phyloP scores from a whole-genome alignment of 2,329 filamentous ascomycete species.

The Aphanoascus verrucosus region DNA sequence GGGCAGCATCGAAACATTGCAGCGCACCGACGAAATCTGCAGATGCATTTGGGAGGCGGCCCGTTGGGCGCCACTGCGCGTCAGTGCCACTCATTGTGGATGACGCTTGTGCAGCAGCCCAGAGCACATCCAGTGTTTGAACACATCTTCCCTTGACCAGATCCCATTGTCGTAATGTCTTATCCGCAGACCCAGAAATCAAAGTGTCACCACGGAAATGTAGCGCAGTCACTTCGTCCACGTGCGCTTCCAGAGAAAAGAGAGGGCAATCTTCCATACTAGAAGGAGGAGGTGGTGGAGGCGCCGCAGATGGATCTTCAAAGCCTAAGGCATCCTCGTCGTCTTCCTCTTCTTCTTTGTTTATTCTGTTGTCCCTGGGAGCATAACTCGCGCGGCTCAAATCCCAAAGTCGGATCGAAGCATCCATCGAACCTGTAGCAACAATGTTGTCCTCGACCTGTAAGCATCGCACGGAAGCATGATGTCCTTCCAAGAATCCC shows the following conservation, averaged over 20 bases:
- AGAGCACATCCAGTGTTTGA: slow-evolving; percentile 93
- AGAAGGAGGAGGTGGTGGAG: slow-evolving; percentile 55
- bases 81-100: slow-evolving; percentile 51
- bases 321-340: slow-evolving; percentile 56
- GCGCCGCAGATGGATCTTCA: slow-evolving; percentile 56
- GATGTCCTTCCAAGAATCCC: slow-evolving; percentile 82
- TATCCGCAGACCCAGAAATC: slow-evolving; percentile 92
- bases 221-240: slow-evolving; percentile 87
- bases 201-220: slow-evolving; percentile 82
- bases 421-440: slow-evolving; percentile 88
- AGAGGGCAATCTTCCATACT: slow-evolving; percentile 83
- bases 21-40: slow-evolving; percentile 91
- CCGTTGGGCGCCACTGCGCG: slow-evolving; percentile 60
- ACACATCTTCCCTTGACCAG: slow-evolving; percentile 93
- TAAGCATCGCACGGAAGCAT: slow-evolving; percentile 81
- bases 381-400: slow-evolving; percentile 78
- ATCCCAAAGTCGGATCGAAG: slow-evolving; percentile 91
- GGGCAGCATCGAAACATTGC: slow-evolving; percentile 89
- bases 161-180: slow-evolving; percentile 96
- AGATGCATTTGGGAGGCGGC: slow-evolving; percentile 51
- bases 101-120: slow-evolving; percentile 86
- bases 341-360: slow-evolving; percentile 43
- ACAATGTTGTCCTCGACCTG: slow-evolving; percentile 95
- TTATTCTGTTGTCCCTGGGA: slow-evolving; percentile 52
- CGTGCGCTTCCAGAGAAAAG: slow-evolving; percentile 79